phyloP scores from a whole-genome alignment of 2,329 filamentous ascomycete genomes.

The Nigrograna mackinnonii region DNA sequence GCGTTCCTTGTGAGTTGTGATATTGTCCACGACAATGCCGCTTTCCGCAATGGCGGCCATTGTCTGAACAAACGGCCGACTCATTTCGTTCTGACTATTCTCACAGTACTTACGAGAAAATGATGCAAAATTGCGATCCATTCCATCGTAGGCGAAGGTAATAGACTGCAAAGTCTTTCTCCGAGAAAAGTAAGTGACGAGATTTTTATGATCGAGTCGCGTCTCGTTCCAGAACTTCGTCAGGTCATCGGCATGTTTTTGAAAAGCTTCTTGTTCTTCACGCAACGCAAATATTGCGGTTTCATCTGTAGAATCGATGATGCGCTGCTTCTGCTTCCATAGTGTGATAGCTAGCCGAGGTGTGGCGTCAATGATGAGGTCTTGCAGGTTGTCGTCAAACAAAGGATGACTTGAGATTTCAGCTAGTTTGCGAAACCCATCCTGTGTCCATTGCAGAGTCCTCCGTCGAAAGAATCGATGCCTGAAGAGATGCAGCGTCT shows the following conservation, averaged over 20 bases:
- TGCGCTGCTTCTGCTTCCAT: constrained; percentile 18
- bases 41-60: constrained; percentile 21
- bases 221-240: constrained; percentile 29
- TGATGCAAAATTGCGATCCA: constrained; percentile 14
- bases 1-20: constrained; percentile 4
- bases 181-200: constrained; percentile 18
- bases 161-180: constrained; percentile 17
- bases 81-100: constrained; percentile 28
- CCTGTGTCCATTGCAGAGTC: constrained; percentile 19
- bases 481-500: constrained; percentile 20
- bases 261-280: constrained; percentile 1
- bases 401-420: constrained; percentile 16
- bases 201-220: constrained; percentile 22
- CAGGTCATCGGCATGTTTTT: constrained; percentile 8
- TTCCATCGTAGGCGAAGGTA: constrained; percentile 17
- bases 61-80: constrained; percentile 27
- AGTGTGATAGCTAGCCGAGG: constrained; percentile 23
- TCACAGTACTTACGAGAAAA: constrained; percentile 21
- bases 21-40: constrained; percentile 10
- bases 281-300: background rate
- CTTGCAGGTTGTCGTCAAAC: constrained; percentile 17
- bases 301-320: background rate
- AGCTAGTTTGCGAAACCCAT: constrained; percentile 15
- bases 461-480: constrained; percentile 24
- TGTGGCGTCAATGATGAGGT: constrained; percentile 30